phyloP scores from a whole-genome alignment of 2,329 filamentous ascomycete genomes.

The Colletotrichum chrysophilum region DNA sequence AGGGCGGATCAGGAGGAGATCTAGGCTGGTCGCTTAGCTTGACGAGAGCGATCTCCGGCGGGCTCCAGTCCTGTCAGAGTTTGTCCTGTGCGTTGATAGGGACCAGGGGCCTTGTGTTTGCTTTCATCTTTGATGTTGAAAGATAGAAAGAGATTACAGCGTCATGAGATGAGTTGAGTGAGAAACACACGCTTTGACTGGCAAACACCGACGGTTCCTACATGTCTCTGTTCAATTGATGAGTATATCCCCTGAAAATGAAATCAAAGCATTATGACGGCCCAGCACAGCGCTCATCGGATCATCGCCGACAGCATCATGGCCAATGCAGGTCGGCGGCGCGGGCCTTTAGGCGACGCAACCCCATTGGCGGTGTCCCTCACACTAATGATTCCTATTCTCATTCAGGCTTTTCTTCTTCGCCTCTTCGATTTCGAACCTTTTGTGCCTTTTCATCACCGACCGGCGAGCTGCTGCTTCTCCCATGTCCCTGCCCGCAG shows the following conservation, averaged over 20 bases:
- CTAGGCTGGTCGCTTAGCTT: not conserved
- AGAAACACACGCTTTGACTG: not conserved
- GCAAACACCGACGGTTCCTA: not conserved
- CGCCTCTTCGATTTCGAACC: not conserved
- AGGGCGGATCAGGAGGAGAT: not conserved
- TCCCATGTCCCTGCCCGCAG: not conserved
- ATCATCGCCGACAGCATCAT: slow-evolving; percentile 15
- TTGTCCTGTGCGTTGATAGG: not conserved
- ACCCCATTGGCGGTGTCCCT: not conserved
- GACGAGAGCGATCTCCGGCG: not conserved
- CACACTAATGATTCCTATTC: slow-evolving; percentile 1
- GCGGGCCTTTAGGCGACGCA: not conserved
- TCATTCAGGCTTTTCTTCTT: slow-evolving; percentile 1
- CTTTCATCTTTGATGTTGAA: not conserved
- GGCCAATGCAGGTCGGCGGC: slow-evolving; percentile 15
- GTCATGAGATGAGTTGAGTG: not conserved
- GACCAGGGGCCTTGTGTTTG: not conserved
- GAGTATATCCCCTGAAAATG: not conserved
- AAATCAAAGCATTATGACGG: not conserved
- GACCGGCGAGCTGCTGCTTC: not conserved
- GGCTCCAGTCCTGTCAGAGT: not conserved
- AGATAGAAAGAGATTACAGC: not conserved
- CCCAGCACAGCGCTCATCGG: not conserved
- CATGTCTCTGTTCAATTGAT: not conserved
- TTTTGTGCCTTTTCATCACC: not conserved